A percentile compares a stretch with the other conserved stretches of the same genome.
Conservation (phyloP, 192 early-diverging fungal genomes). For the Umbelopsis ramanniana region DNA sequence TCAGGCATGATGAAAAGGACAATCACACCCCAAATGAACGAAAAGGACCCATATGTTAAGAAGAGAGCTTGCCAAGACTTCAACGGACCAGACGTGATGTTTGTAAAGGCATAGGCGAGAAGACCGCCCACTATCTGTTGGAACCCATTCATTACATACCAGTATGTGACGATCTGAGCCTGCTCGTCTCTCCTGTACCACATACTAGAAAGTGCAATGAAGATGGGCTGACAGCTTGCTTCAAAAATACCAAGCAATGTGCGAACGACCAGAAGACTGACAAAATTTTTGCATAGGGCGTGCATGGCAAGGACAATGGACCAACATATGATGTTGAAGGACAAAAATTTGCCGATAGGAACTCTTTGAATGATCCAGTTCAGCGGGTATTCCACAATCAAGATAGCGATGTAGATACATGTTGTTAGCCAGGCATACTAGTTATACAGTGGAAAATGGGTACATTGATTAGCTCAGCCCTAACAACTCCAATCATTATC, state of each 20-base stretch:
- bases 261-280: background rate
- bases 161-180: conserved; percentile 15
- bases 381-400: conserved; percentile 25
- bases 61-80: conserved; percentile 32
- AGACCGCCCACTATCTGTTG: conserved; percentile 31
- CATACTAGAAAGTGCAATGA: conserved; percentile 14
- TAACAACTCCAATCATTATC: too few species aligned
- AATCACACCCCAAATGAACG: conserved; percentile 14
- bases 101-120: conserved; percentile 29
- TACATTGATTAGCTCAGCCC: background rate
- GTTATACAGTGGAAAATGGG: background rate
- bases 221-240: background rate
- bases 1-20: conserved; percentile 25
- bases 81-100: conserved; percentile 24
- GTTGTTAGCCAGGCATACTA: conserved; percentile 31
- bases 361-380: conserved; percentile 25
- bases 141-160: conserved; percentile 31
- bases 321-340: conserved; percentile 22
- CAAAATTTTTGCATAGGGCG: conserved; percentile 9
- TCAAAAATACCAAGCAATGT: conserved; percentile 24
- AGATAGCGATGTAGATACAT: conserved; percentile 29
- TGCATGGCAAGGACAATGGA: conserved; percentile 3
- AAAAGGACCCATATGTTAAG: conserved; percentile 21
- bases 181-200: conserved; percentile 19
- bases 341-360: conserved; percentile 18